Base-by-base conservation (phyloP, 495 filamentous ascomycete species). In the Geoglossum glabrum region DNA sequence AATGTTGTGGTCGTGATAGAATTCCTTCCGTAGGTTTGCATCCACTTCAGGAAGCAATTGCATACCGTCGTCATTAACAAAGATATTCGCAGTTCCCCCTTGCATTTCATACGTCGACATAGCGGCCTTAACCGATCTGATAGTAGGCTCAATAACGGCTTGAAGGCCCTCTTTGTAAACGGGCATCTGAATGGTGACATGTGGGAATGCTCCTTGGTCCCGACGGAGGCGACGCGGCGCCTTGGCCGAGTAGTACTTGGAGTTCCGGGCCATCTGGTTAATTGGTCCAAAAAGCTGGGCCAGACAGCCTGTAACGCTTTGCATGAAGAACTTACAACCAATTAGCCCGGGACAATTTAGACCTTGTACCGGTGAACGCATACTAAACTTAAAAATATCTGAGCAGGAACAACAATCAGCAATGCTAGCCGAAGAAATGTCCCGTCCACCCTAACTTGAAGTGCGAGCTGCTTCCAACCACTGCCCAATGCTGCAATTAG, bases 101-200 rank as follows among this genome's bases (percentile, higher is more conserved):
- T 73, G 73, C 63, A 81, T 66, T 64, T 83, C 81, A 64, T 84
- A 84, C 17, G 78, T 81, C 46, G 78, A 79, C 60, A 85, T 83
- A 55, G 80, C 82, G 25, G 73, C 73, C 61, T 81, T 80, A 51
- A 85, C 66, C 0, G 79, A 82, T 15, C 68, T 67, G 51, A 85
- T 72, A 0, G 81, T 83, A 3, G 81, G 81, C 56, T 71, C 70
- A 56, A 85, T 83, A 64, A 83, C 81, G 26, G 70, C 69, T 23
- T 67, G 67, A 4, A 87, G 70, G 46, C 82, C 81, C 67, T 87
- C 84, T 63, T 84, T 87, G 70, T 85, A 87, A 0, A 87, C 81
- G 7, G 83, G 83, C 71, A 80, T 80, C 66, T 87, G 83, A 59
- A 86, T 82, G 4, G 83, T 86, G 38, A 87, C 73, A 63, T 86